Conservation (phyloP, 306 rosid species). For the Chamaecrista fasciculata region DNA sequence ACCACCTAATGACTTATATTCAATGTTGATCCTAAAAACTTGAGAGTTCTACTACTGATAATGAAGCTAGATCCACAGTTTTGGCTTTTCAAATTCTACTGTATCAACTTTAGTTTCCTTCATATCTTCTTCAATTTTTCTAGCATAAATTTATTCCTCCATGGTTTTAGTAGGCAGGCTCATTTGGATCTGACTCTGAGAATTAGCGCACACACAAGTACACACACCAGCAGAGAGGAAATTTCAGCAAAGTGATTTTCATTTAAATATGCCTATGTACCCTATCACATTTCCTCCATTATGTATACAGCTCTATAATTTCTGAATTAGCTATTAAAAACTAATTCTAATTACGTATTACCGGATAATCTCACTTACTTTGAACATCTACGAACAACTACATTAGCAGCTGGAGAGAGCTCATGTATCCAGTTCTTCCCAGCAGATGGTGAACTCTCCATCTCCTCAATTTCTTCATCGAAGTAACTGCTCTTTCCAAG, state of each 20-base stretch:
- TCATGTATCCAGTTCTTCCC: slow-evolving; percentile 60
- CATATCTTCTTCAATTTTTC: background rate
- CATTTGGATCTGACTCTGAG: background rate
- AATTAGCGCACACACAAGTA: background rate
- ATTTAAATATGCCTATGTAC: background rate
- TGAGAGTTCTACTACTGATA: background rate
- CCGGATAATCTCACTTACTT: slow-evolving; percentile 53
- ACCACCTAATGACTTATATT: slow-evolving; percentile 2
- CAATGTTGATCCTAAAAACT: slow-evolving; percentile 21
- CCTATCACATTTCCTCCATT: background rate
- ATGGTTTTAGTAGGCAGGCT: background rate
- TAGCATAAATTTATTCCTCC: background rate
- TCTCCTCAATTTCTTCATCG: slow-evolving; percentile 78
- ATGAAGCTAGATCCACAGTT: slow-evolving; percentile 8
- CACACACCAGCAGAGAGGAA: background rate
- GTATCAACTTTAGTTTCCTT: background rate
- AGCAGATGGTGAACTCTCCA: slow-evolving; percentile 78
- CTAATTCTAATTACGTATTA: background rate
- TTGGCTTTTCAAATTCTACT: background rate
- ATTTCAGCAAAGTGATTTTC: background rate
- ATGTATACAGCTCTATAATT: background rate
- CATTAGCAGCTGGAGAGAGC: slow-evolving; percentile 83
- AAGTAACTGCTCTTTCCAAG: slow-evolving; percentile 62
- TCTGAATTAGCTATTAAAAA: background rate
- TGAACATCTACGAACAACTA: slow-evolving; percentile 84